phyloP scores from a whole-genome alignment of 2,329 filamentous ascomycete genomes.

The Fusarium concolor region DNA sequence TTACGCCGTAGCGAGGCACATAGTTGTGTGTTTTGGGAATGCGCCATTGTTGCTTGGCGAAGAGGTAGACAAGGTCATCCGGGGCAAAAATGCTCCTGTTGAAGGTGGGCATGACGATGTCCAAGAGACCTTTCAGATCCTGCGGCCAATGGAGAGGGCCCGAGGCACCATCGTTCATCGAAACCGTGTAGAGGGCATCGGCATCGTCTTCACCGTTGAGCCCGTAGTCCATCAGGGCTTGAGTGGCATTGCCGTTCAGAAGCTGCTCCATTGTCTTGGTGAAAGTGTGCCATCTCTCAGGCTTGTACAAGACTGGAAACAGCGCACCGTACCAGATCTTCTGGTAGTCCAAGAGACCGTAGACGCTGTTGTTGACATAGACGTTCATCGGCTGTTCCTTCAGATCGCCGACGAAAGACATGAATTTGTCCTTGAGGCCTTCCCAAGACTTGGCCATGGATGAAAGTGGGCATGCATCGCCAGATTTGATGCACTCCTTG shows the following conservation, averaged over 20 bases:
- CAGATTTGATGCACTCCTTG: slow-evolving; percentile 56
- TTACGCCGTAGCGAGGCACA: slow-evolving; percentile 48
- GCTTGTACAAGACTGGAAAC: slow-evolving; percentile 55
- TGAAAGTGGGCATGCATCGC: slow-evolving; percentile 58
- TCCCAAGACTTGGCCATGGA: slow-evolving; percentile 52
- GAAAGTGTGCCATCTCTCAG: slow-evolving; percentile 52
- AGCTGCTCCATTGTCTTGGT: slow-evolving; percentile 51
- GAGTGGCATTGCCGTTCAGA: slow-evolving; percentile 55
- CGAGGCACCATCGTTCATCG: slow-evolving; percentile 46
- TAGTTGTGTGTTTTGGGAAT: slow-evolving; percentile 48
- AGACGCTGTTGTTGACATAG: slow-evolving; percentile 56
- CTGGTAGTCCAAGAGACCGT: slow-evolving; percentile 54
- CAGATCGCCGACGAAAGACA: slow-evolving; percentile 50
- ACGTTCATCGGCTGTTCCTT: slow-evolving; percentile 54
- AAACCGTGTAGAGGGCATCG: slow-evolving; percentile 45
- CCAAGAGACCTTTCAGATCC: slow-evolving; percentile 48
- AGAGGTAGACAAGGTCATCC: slow-evolving; percentile 48
- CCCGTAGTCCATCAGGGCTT: slow-evolving; percentile 52
- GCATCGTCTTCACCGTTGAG: slow-evolving; percentile 26
- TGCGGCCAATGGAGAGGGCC: slow-evolving; percentile 49
- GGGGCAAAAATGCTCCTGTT: slow-evolving; percentile 50
- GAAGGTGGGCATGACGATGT: slow-evolving; percentile 50
- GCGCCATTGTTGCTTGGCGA: slow-evolving; percentile 48
- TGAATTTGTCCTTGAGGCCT: slow-evolving; percentile 49
- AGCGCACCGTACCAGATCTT: slow-evolving; percentile 52